These are phyloP conservation scores for Cercospora canescens DNA, from an alignment of 2,329 filamentous ascomycete species.

Conservation along the genomic window DNA sequence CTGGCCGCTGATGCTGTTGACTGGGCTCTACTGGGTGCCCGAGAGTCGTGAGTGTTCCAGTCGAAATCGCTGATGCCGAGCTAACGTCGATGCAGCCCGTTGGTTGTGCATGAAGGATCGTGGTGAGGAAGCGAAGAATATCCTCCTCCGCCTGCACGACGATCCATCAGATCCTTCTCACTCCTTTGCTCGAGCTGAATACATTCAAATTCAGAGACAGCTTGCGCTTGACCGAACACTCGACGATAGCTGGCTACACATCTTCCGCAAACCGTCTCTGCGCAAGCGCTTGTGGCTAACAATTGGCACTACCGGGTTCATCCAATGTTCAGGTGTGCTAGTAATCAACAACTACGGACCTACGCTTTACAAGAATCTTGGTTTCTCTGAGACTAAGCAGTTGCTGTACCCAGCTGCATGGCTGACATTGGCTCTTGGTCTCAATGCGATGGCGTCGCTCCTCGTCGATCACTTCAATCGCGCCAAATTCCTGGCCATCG, in stretches of 20 bases:
- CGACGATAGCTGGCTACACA: constrained; percentile 28
- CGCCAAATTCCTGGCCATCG: constrained; percentile 21
- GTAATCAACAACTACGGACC: constrained; percentile 36
- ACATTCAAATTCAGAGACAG: constrained; percentile 35
- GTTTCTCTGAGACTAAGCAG: constrained; percentile 30
- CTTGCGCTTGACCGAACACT: constrained; percentile 33
- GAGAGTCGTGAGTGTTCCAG: constrained; percentile 18
- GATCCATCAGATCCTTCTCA: constrained; percentile 27
- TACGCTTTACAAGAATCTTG: constrained; percentile 33
- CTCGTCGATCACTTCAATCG: constrained; percentile 27
- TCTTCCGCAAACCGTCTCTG: constrained; percentile 32
- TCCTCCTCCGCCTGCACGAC: constrained; percentile 28
- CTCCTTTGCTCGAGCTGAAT: constrained; percentile 31
- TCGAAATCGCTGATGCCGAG: background rate
- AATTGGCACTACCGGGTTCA: constrained; percentile 32
- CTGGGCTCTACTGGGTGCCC: constrained; percentile 18
- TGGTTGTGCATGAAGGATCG: constrained; percentile 29
- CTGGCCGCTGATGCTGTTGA: constrained; percentile 19
- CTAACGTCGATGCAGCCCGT: constrained; percentile 19
- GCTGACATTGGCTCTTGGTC: constrained; percentile 32
- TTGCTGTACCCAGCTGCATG: constrained; percentile 34
- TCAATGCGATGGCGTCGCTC: constrained; percentile 29
- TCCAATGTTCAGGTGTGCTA: constrained; percentile 34
- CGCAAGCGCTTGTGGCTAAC: constrained; percentile 30
- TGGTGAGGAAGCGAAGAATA: constrained; percentile 23